Evolutionary conservation across 805 yeast species (phyloP).

Genomic region (Scheffersomyces stipitis): DNA sequence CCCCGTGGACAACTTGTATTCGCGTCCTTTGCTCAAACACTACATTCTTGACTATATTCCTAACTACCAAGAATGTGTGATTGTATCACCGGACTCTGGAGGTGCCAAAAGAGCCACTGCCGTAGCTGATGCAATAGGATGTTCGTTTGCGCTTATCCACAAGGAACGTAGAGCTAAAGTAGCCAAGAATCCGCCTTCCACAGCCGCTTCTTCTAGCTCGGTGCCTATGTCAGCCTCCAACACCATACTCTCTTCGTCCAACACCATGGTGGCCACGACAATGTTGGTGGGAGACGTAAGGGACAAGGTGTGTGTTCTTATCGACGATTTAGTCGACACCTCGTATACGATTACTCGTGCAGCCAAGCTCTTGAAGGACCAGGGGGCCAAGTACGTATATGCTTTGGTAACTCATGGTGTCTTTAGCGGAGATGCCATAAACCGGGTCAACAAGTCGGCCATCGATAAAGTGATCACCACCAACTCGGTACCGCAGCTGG

Average conservation of each 20-base stretch:
- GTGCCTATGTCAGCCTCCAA: slow-evolving; percentile 12
- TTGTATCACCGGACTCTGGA: slow-evolving; percentile 98
- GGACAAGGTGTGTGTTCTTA: slow-evolving; percentile 80
- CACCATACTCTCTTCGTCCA: slow-evolving; percentile 11
- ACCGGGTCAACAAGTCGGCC: slow-evolving; percentile 60
- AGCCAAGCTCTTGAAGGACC: slow-evolving; percentile 85
- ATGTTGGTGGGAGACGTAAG: slow-evolving; percentile 96
- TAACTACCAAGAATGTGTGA: slow-evolving; percentile 77
- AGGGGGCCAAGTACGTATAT: slow-evolving; percentile 84
- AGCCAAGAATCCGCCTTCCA: slow-evolving; percentile 31
- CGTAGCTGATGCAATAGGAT: slow-evolving; percentile 84
- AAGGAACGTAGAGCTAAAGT: slow-evolving; percentile 74
- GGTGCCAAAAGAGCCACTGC: slow-evolving; percentile 98
- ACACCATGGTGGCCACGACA: slow-evolving; percentile 65
- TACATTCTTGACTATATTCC: slow-evolving; percentile 79
- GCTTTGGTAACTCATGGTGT: slow-evolving; percentile 92
- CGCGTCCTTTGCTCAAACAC: slow-evolving; percentile 82
- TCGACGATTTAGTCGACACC: slow-evolving; percentile 94
- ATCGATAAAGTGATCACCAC: slow-evolving; percentile 88
- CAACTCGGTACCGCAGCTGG: slow-evolving; percentile 84
- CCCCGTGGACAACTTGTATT: slow-evolving; percentile 91
- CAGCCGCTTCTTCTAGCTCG: slow-evolving; percentile 15
- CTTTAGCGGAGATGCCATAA: slow-evolving; percentile 87
- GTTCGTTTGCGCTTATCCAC: slow-evolving; percentile 92
- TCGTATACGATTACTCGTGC: slow-evolving; percentile 90